Percentiles rank a stretch among this genome's conserved stretches.
These are phyloP conservation scores for Globisporangium iwayamae DNA, from an alignment of 352 stramenopile genomes.

Conservation along the genomic window DNA sequence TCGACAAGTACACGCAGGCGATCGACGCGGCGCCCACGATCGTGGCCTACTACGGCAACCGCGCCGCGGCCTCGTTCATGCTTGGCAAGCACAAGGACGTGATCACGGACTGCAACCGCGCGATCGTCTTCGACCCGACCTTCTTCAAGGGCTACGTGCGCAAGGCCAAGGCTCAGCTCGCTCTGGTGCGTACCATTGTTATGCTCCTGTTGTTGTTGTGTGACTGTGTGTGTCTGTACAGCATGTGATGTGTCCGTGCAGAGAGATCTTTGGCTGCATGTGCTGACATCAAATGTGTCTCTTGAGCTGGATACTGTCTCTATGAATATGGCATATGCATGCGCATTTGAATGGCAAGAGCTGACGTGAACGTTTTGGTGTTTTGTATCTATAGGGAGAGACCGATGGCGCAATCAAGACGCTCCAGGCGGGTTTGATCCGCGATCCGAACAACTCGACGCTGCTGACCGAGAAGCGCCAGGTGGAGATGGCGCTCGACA, in stretches of 20 bases:
- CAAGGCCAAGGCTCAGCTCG: slow-evolving; percentile 86
- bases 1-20: slow-evolving; percentile 89
- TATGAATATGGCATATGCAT: neutral
- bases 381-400: slow-evolving; percentile 42
- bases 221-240: neutral
- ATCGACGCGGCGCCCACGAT: slow-evolving; percentile 85
- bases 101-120: slow-evolving; percentile 87
- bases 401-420: slow-evolving; percentile 71
- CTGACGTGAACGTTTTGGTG: neutral
- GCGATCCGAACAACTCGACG: slow-evolving; percentile 76
- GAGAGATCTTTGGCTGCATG: slow-evolving; percentile 1
- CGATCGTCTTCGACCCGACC: slow-evolving; percentile 85
- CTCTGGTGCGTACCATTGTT: slow-evolving; percentile 35
- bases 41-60: slow-evolving; percentile 89
- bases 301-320: neutral
- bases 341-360: slow-evolving; percentile 1
- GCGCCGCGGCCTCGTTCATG: slow-evolving; percentile 90
- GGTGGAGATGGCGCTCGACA: slow-evolving; percentile 80
- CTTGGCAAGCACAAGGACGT: slow-evolving; percentile 87
- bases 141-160: slow-evolving; percentile 91
- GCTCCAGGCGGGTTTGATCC: slow-evolving; percentile 64
- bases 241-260: neutral
- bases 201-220: neutral
- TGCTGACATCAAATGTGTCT: neutral
- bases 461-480: slow-evolving; percentile 72